Evolutionary conservation across 768 basidiomycete species (phyloP).

Genomic region (Heimioporus sp.): DNA sequence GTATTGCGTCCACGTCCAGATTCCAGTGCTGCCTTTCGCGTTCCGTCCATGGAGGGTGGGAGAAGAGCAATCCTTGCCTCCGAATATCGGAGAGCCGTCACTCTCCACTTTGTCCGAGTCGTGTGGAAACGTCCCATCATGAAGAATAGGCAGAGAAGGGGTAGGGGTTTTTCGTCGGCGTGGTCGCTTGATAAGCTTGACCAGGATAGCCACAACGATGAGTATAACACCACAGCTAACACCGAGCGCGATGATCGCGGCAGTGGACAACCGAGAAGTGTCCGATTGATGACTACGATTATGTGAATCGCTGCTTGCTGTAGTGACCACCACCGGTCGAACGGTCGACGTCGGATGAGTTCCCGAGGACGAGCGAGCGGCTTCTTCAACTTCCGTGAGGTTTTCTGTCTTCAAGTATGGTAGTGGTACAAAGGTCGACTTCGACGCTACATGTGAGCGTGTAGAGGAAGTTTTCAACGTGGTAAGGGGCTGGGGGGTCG

Average conservation of each 20-base stretch:
- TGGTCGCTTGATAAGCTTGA: conserved; percentile 50
- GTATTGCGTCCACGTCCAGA: conserved; percentile 60
- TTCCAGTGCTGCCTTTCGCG: conserved; percentile 40
- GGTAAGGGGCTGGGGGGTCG: conserved; percentile 23
- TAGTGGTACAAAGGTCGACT: conserved; percentile 26
- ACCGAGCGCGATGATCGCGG: conserved; percentile 51
- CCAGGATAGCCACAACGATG: conserved; percentile 45
- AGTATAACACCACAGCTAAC: conserved; percentile 51
- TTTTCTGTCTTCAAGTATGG: conserved; percentile 27
- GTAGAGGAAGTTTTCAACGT: conserved; percentile 14
- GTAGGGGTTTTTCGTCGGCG: conserved; percentile 53
- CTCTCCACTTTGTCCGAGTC: conserved; percentile 35
- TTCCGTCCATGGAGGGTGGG: conserved; percentile 23
- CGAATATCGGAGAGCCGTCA: conserved; percentile 72
- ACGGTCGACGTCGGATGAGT: conserved; percentile 3
- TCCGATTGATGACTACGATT: conserved; percentile 12
- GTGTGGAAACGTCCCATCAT: conserved; percentile 50
- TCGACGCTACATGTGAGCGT: conserved; percentile 13
- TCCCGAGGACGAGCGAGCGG: conserved; percentile 9
- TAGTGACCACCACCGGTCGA: conserved; percentile 1
- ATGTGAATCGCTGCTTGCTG: neutral
- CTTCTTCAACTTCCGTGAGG: conserved; percentile 20
- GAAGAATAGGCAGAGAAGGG: conserved; percentile 74
- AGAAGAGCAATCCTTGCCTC: conserved; percentile 66
- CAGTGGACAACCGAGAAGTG: conserved; percentile 40